Evolutionary conservation across 1,284 basidiomycete species (phyloP), one percentile per base, ranked within the genome.

Genomic region (Chondrostereum purpureum): DNA sequence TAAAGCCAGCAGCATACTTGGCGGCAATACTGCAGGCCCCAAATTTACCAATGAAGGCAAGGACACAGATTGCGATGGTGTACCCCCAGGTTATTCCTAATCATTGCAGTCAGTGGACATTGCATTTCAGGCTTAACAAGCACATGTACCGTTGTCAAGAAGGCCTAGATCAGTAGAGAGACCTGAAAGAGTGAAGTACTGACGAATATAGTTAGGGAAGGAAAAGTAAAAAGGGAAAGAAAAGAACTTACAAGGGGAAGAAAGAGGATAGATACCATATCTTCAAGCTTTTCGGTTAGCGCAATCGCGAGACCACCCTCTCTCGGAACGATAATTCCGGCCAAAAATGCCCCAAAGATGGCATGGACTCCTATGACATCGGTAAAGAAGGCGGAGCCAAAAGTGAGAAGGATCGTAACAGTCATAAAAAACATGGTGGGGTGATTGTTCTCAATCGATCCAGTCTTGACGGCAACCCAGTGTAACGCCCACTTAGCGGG

Each of bases 361-460:
- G 91, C 84, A 58, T 94, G 92, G 1, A 95, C 90, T 45, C 93
- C 94, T 54, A 97, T 91, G 51, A 93, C 76, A 60, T 95, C 93
- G 1, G 94, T 97, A 60, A 94, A 86, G 69, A 96, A 97, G 0
- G 92, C 85, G 5, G 42, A 38, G 3, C 78, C 75, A 59, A 96
- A 87, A 13, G 94, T 76, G 19, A 93, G 63, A 19, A 96, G 60
- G 45, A 92, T 77, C 18, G 84, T 78, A 44, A 81, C 72, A 8
- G 83, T 83, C 83, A 92, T 90, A 65, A 89, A 87, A 34, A 80
- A 66, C 47, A 87, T 79, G 0, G 80, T 83, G 1, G 90, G 89
- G 64, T 11, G 84, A 20, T 85, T 81, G 50, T 76, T 85, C 50
- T 89, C 80, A 22, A 89, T 78, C 18, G 84, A 88, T 0, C 92